Evolutionary conservation across 345 rosid species (phyloP).

Genomic region (Eucalyptus melliodora): DNA sequence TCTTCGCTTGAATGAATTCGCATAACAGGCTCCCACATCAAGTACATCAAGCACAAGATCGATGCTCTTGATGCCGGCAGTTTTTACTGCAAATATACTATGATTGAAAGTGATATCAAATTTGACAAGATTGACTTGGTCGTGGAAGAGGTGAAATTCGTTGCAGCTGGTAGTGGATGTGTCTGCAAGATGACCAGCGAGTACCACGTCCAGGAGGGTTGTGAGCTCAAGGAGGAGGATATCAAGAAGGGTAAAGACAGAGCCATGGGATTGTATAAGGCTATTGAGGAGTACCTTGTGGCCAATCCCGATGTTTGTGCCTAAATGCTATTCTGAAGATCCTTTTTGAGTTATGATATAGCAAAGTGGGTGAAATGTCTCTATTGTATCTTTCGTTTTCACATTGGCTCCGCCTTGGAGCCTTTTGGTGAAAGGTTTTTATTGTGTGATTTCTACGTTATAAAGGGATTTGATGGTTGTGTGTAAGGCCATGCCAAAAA

Average conservation of each 20-base stretch:
- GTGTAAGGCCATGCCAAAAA: not conserved
- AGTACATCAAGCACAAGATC: not conserved
- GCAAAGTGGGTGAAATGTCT: not conserved
- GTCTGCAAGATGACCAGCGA: not conserved
- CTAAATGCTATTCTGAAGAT: not conserved
- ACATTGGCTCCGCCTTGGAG: not conserved
- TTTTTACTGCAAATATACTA: not conserved
- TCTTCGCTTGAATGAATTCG: not conserved
- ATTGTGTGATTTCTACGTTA: not conserved
- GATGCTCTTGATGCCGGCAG: not conserved
- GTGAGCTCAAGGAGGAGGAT: constrained; percentile 1
- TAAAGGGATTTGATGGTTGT: not conserved
- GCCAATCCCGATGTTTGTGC: constrained; percentile 5
- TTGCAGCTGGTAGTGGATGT: not conserved
- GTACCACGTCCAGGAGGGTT: not conserved
- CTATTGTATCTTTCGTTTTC: not conserved
- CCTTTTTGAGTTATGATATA: not conserved
- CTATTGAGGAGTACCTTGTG: constrained; percentile 6
- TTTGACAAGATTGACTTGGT: not conserved
- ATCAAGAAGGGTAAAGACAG: not conserved
- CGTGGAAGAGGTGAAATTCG: not conserved
- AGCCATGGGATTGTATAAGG: constrained; percentile 4
- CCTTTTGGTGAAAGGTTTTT: not conserved
- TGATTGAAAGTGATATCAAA: not conserved
- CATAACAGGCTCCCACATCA: not conserved